Percentiles rank a stretch among this genome's conserved stretches.
phyloP scores from a whole-genome alignment of 331 rosid genomes.

The Erythrophleum ivorense region DNA sequence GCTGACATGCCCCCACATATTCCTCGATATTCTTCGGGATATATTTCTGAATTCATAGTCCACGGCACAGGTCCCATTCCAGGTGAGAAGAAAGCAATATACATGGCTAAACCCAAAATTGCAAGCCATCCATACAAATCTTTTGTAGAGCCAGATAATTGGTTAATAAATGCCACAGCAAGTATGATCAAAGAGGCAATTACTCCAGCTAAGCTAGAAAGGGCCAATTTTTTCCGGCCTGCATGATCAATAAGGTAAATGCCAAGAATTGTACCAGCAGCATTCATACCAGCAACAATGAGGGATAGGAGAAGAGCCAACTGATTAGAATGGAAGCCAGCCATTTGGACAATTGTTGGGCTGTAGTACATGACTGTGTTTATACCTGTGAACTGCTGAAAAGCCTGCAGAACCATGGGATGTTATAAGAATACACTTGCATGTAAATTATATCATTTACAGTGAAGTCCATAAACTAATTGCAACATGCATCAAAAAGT shows the following conservation, averaged over 20 bases:
- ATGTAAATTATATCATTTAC: not conserved
- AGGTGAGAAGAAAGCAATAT: constrained; percentile 70
- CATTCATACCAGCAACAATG: constrained; percentile 70
- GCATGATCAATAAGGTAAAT: constrained; percentile 66
- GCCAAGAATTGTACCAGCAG: constrained; percentile 71
- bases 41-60: constrained; percentile 87
- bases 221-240: constrained; percentile 70
- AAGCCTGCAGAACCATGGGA: constrained; percentile 53
- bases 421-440: not conserved
- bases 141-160: constrained; percentile 44
- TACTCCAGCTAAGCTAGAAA: constrained; percentile 70
- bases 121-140: constrained; percentile 59
- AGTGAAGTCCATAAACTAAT: not conserved
- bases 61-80: constrained; percentile 96
- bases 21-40: constrained; percentile 83
- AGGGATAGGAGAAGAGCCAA: constrained; percentile 75
- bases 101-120: constrained; percentile 61
- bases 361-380: constrained; percentile 90
- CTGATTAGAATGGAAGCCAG: constrained; percentile 73
- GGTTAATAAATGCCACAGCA: constrained; percentile 48
- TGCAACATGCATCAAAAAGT: constrained; percentile 6
- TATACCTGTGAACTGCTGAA: constrained; percentile 84
- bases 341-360: constrained; percentile 85
- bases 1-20: constrained; percentile 94
- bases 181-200: constrained; percentile 56